phyloP scores from a whole-genome alignment of 257 asterid species.

The Solanum gandarillasii region DNA sequence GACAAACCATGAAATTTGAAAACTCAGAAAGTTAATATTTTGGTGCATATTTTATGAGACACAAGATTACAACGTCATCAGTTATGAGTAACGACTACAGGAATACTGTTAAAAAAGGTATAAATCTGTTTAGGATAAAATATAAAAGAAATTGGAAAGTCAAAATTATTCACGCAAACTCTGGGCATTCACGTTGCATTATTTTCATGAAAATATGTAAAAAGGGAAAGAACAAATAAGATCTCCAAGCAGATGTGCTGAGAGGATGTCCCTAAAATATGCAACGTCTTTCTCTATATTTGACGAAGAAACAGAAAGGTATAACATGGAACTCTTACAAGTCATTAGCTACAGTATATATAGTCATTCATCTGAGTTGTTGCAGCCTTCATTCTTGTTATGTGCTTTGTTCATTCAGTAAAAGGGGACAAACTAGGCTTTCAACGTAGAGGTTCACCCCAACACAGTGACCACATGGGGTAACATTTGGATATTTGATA shows the following conservation, averaged over 20 bases:
- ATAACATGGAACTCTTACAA: background rate
- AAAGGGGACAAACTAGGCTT: background rate
- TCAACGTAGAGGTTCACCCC: background rate
- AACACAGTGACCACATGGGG: background rate
- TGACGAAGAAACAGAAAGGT: background rate
- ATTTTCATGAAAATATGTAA: background rate
- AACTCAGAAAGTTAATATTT: background rate
- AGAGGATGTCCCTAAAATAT: background rate
- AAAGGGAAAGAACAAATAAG: background rate
- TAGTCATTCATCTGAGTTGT: background rate
- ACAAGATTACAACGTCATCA: background rate
- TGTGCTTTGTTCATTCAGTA: background rate
- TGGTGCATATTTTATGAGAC: background rate
- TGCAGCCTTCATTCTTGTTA: background rate
- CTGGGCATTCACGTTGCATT: background rate
- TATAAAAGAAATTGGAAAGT: background rate
- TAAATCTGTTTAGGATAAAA: background rate
- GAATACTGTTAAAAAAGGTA: background rate
- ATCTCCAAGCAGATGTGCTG: background rate
- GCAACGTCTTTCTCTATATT: background rate
- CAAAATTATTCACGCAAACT: too few species aligned
- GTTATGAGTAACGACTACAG: background rate
- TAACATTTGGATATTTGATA: background rate
- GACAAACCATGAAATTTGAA: background rate
- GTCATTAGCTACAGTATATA: background rate